A percentile compares a stretch with the other conserved stretches of the same genome.
phyloP scores from a whole-genome alignment of 148 eudicot species.

The Rhododendron vialii region DNA sequence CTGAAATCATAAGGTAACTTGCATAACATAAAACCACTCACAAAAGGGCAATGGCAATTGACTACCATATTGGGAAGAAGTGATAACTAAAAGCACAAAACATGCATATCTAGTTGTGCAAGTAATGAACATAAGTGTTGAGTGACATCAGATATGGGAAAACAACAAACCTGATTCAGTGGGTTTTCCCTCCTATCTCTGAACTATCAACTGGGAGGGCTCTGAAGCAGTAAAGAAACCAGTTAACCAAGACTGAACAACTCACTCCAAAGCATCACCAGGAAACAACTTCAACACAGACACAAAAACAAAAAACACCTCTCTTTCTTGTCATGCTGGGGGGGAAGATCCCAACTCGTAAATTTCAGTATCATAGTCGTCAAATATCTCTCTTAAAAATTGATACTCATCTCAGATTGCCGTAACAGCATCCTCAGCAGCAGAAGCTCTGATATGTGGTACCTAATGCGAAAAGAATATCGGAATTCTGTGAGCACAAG shows the following conservation, averaged over 20 bases:
- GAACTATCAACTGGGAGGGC: slow-evolving; percentile 32
- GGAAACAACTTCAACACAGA: background rate
- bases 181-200: slow-evolving; percentile 34
- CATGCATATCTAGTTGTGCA: background rate
- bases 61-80: too few relatives aligned
- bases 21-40: too few relatives aligned
- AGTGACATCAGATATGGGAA: background rate
- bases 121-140: background rate
- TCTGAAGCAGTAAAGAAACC: slow-evolving; percentile 31
- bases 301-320: slow-evolving; percentile 23
- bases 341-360: slow-evolving; percentile 33
- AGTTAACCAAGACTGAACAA: background rate
- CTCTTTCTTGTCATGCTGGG: slow-evolving; percentile 36
- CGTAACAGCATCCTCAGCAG: slow-evolving; percentile 73
- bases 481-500: background rate
- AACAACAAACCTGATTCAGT: slow-evolving; percentile 33
- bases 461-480: slow-evolving; percentile 36
- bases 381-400: slow-evolving; percentile 58
- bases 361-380: slow-evolving; percentile 35
- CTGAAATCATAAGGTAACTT: too few relatives aligned
- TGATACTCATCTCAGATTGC: slow-evolving; percentile 74
- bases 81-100: background rate
- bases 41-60: too few relatives aligned
- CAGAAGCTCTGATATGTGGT: slow-evolving; percentile 65
- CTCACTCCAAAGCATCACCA: slow-evolving; percentile 4